Evolutionary conservation across 1,284 basidiomycete genomes (phyloP), one percentile per base, ranked within the genome.

Genomic region (Tremellales sp.): DNA sequence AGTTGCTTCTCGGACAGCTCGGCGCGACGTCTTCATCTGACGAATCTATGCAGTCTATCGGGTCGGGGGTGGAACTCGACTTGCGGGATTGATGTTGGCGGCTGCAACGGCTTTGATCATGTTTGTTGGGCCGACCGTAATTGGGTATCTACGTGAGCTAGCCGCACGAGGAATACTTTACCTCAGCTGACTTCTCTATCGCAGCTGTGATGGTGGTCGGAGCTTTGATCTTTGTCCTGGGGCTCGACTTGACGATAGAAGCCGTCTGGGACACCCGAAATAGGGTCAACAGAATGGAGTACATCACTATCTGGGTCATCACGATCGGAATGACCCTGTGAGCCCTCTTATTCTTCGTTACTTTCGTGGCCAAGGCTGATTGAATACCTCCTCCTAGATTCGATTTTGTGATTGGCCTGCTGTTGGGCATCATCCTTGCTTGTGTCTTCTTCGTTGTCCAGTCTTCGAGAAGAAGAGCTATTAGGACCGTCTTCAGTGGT

Each of bases 371-470:
- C 6, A 1, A 14, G 33, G 16, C 2, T 19, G n/a, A 12, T 29
- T 36, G 3, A 24, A 19, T 22, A 34, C 10, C 28, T 18, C 12
- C 41, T 42, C 10, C 46, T 31, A 70, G 82, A 3, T 94, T 86
- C 81, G 90, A 94, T 75, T 97, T 97, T 67, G 93, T 97, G 24
- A 83, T 87, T 53, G 94, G 94, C 2, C 87, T 98, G 1, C 72
- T 95, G 1, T 88, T 93, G 60, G 95, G 94, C 10, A 89, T 97
- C 62, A 76, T 94, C 47, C 82, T 91, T 46, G 90, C 89, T 54
- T 95, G 87, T 66, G 81, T 95, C 70, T 97, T 97, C 76, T 97
- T 98, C 64, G 95, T 98, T 19, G 79, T 97, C 3, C 90, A 95
- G 63, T 94, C 87, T 57, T 93, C 90, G 0, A 84, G 85, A 54